Evolutionary conservation across 495 filamentous ascomycete genomes (phyloP), one percentile per base, ranked within the genome.

Genomic region (Tuber borchii): DNA sequence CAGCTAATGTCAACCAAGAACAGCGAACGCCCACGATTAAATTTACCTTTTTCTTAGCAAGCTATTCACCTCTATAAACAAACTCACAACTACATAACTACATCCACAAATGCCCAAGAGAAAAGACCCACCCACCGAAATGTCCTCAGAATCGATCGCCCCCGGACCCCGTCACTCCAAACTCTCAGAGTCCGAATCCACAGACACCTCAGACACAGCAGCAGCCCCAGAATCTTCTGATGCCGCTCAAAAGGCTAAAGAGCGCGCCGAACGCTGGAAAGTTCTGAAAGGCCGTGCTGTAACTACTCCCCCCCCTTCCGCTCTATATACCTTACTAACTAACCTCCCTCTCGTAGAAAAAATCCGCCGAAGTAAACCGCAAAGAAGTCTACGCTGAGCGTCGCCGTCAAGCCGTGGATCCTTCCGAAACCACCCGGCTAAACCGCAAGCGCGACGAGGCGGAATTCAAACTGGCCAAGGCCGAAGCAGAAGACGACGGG

Each of bases 391-490:
- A 90, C 31, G 89, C 90, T 44, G 93, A 97, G 83, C 91, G 93
- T 12, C 91, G 93, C 78, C 92, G 93, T 34, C 86, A 94, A 39
- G 87, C 91, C 2, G 90, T 90, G 22, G 93, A 97, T 80, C 92
- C 93, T 0, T 87, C 87, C 10, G 87, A 93, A 51, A 87, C 95
- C 9, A 89, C 89, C 9, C 87, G 91, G 0, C 84, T 97, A 40
- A 88, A 89, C 72, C 92, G 93, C 73, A 93, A 93, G 80, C 90
- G 91, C 79, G 94, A 92, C 43, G 90, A 94, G 74, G 94, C 94
- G 20, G 91, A 92, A 39, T 93, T 97, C 84, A 98, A 98, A 77
- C 90, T 99, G 8, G 88, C 97, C 45, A 97, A 97, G 85, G 93
- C 94, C 20, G 94, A 97, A 78, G 90, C 91, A 2, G 92, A 92